A percentile compares a stretch with the other conserved stretches of the same genome.
These are phyloP conservation scores for Rhodamnia argentea DNA, from an alignment of 345 rosid species.

Conservation along the genomic window DNA sequence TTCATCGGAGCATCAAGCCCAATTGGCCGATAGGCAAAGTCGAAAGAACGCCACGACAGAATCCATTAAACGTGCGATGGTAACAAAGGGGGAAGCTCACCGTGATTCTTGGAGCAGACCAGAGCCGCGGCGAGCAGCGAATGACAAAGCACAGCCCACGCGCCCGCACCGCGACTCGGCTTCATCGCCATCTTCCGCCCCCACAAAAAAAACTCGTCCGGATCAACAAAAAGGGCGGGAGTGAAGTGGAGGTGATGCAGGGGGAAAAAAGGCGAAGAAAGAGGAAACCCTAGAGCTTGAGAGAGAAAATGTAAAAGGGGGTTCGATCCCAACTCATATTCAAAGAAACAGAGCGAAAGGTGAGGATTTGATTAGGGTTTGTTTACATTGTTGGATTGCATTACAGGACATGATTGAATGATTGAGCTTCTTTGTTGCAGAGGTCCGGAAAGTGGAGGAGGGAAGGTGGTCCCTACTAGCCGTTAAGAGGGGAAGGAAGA, in stretches of 20 bases:
- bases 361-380: not conserved
- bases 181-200: not conserved
- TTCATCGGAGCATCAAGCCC: not conserved
- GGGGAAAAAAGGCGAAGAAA: not conserved
- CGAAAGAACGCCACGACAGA: not conserved
- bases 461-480: conserved; percentile 27
- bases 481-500: not conserved
- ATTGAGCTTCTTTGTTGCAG: not conserved
- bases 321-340: not conserved
- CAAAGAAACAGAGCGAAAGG: not conserved
- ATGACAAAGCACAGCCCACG: conserved; percentile 15
- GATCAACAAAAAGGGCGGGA: not conserved
- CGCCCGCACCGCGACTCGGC: conserved; percentile 3
- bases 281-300: conserved; percentile 9
- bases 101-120: conserved; percentile 46
- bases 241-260: not conserved
- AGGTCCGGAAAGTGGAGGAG: conserved; percentile 4
- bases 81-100: conserved; percentile 14
- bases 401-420: not conserved
- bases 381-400: not conserved
- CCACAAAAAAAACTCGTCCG: not conserved
- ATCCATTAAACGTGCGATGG: not conserved
- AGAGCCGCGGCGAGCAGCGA: conserved; percentile 24
- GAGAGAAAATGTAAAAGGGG: not conserved
- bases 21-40: not conserved